phyloP scores from a whole-genome alignment of 768 basidiomycete genomes.

The Sporobolomyces pararoseus region DNA sequence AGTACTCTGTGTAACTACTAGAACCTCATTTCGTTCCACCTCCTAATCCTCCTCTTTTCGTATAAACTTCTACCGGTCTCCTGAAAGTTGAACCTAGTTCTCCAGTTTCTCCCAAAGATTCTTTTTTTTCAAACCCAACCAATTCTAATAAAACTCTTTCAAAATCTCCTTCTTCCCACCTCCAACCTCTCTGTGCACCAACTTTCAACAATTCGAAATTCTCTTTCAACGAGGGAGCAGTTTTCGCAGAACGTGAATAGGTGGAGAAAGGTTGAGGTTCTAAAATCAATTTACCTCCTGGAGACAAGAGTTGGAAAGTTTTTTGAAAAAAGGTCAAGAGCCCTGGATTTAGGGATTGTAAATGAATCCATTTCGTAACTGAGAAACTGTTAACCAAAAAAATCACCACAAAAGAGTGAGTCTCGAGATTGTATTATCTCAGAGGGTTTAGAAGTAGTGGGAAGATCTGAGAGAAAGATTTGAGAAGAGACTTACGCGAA shows the following conservation, averaged over 20 bases:
- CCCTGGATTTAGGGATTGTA: slow-evolving; percentile 72
- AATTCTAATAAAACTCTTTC: slow-evolving; percentile 54
- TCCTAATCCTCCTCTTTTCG: slow-evolving; percentile 49
- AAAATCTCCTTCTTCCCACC: slow-evolving; percentile 54
- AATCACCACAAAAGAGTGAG: no score
- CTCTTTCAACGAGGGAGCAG: slow-evolving; percentile 49
- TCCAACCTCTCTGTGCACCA: slow-evolving; percentile 55
- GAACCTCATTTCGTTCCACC: not conserved
- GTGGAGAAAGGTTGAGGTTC: slow-evolving; percentile 84
- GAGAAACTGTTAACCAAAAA: slow-evolving; percentile 77
- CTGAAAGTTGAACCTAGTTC: slow-evolving; percentile 60
- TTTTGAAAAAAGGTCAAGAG: slow-evolving; percentile 65
- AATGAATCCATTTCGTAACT: slow-evolving; percentile 86
- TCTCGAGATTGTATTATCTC: no score
- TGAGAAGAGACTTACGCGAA: slow-evolving; percentile 60
- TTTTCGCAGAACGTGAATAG: slow-evolving; percentile 68
- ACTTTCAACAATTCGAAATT: slow-evolving; percentile 59
- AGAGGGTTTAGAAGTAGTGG: not conserved
- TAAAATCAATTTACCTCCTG: slow-evolving; percentile 63
- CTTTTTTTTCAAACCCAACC: slow-evolving; percentile 60
- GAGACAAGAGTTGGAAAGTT: slow-evolving; percentile 58
- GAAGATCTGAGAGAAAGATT: not conserved
- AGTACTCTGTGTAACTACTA: not conserved
- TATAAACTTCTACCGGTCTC: slow-evolving; percentile 63
- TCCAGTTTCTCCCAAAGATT: slow-evolving; percentile 55